Conservation (phyloP, 139 green algal genomes). For the Volvox reticuliferus region DNA sequence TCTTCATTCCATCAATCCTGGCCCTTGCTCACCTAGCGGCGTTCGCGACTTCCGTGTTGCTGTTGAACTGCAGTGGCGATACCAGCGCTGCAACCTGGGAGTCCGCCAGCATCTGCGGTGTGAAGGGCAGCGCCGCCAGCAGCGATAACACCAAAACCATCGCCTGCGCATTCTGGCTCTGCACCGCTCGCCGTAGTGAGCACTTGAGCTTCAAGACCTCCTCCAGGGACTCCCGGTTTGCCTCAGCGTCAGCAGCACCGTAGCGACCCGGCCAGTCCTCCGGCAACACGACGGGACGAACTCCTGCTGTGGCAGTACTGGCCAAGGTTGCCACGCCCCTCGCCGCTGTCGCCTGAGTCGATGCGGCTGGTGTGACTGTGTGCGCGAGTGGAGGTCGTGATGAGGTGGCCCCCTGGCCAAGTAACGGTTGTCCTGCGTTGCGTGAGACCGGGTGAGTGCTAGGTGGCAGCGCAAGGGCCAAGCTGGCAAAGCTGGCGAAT, state of each 20-base stretch:
- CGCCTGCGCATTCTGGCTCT: background rate
- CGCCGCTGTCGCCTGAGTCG: background rate
- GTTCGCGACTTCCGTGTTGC: background rate
- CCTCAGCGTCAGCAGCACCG: background rate
- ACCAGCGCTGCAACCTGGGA: conserved; percentile 34
- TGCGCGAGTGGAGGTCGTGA: background rate
- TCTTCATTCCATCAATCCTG: no score
- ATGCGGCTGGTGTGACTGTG: background rate
- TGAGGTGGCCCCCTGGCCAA: no score
- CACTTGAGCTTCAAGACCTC: conserved; percentile 42
- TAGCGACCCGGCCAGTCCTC: background rate
- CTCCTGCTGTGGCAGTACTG: background rate
- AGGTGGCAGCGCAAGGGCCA: background rate
- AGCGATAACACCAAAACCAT: conserved; percentile 32
- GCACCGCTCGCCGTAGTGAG: conserved; percentile 20
- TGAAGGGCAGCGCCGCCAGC: conserved; percentile 33
- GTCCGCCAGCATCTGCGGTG: conserved; percentile 30
- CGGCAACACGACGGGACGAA: background rate
- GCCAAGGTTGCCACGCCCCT: background rate
- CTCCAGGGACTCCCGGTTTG: background rate
- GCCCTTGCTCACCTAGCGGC: conserved; percentile 12
- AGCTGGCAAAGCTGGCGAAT: background rate
- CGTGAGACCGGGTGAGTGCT: no score
- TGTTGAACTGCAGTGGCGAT: conserved; percentile 20
- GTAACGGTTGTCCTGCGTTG: no score